Conservation (phyloP, 2,329 filamentous ascomycete species). For the Kalaharituber pfeilii region DNA sequence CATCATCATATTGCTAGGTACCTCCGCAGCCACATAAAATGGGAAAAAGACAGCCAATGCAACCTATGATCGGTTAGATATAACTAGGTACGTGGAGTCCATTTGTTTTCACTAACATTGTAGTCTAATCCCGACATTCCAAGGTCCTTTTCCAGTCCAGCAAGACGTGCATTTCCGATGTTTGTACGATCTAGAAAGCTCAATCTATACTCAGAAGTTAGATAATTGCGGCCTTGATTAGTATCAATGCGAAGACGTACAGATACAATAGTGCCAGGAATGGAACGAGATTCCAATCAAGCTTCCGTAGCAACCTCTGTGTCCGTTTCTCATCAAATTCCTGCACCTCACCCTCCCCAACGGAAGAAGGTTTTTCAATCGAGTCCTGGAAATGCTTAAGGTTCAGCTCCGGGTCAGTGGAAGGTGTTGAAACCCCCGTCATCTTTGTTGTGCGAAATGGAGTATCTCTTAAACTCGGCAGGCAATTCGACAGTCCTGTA, state of each 20-base stretch:
- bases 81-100: conserved; percentile 11
- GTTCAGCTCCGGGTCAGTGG: neutral
- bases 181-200: conserved; percentile 38
- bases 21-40: conserved; percentile 37
- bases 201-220: conserved; percentile 25
- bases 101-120: conserved; percentile 9
- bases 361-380: neutral
- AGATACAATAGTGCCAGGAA: conserved; percentile 43
- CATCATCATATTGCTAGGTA: conserved; percentile 41
- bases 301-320: conserved; percentile 37
- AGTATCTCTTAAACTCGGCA: too few species aligned
- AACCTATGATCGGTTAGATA: conserved; percentile 18
- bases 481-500: too few species aligned
- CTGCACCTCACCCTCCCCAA: neutral
- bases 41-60: conserved; percentile 38
- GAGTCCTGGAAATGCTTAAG: neutral
- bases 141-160: conserved; percentile 27
- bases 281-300: conserved; percentile 40
- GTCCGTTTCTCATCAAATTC: conserved; percentile 30
- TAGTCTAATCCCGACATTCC: conserved; percentile 21
- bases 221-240: neutral
- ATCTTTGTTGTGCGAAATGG: too few species aligned
- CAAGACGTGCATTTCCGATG: conserved; percentile 32
- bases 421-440: neutral
- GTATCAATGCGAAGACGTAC: conserved; percentile 21